Base-by-base conservation (phyloP, 1,284 basidiomycete species). In the Trametes sp. region DNA sequence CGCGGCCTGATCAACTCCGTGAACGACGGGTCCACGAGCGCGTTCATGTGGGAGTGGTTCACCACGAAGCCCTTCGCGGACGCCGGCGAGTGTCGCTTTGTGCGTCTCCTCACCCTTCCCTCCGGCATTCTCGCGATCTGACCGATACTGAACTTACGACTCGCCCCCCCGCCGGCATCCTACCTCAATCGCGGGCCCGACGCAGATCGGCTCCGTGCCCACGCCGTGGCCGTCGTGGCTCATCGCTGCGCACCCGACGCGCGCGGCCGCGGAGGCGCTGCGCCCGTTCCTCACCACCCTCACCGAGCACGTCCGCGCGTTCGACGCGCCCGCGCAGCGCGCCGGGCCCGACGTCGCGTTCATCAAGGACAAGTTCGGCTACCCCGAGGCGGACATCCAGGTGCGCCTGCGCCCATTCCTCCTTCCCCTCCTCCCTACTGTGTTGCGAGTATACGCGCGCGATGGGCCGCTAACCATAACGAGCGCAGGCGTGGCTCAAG, bases 171-270 rank as follows among this genome's bases (percentile, higher is more conserved):
- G 35, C 35, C 14, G 4, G 16, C 8, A 19, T 6, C 16, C 38
- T 13, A 10, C 35, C 14, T 4, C 16, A 3, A 14, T 16, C 38
- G 38, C 16, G 19, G n/a, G 24, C 41, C 31, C 14, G 33, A 50
- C 2, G 54, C 48, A 96, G 89, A 94, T 97, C 66, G 94, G 93
- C 19, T 88, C 87, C 5, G 90, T 95, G 1, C 91, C 89, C 41
- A 98, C 96, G 0, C 97, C 97, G 0, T 99, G 97, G 97, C 94
- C 96, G 19, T 96, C 93, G 2, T 99, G 97, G 97, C 82, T 93
- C 60, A 93, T 98, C 71, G 95, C 93, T 26, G 93, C 94, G 11
- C 88, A 93, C 64, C 87, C 89, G 0, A 80, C 77, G n/a, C 83
- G 89, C 11, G 85, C 88, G 29, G 76, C 85, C 14, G 71, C 82